Base-by-base conservation (phyloP, 805 yeast genomes). In the Kuraishia cidri region DNA sequence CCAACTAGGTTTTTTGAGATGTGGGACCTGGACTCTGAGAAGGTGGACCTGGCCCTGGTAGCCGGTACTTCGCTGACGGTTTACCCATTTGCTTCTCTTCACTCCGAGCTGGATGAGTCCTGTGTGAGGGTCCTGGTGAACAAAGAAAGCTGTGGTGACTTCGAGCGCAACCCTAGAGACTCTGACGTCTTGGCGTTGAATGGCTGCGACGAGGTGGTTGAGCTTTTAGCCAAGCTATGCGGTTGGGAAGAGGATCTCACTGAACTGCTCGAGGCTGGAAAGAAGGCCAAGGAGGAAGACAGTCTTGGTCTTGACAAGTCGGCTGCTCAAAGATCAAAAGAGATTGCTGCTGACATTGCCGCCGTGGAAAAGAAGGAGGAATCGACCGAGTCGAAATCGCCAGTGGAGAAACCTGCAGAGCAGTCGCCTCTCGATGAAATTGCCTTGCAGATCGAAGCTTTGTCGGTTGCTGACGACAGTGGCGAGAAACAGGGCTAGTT, bases 51-150 rank as follows among this genome's bases (percentile, higher is more conserved):
- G 18, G 85, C 86, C 0, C 73, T 90, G 15, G 87, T 90, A 1
- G 96, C 95, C 0, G 98, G 98, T 1, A 86, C 97, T 0, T 84
- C 95, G 0, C 66, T 90, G 25, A 75, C 88, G 1, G 97, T 90
- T 1, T 75, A 75, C 41, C 98, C 98, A 3, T 90, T 90, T 66
- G 95, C 96, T 1, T 64, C 75, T 7, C 59, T 90, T 32, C 95
- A 96, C 0, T 55, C 70, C 2, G 87, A 82, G 45, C 71, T 79
- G 0, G 62, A 64, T 4, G 44, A 46, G 2, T 47, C 54, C 1
- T 55, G 72, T 13, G 50, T 63, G 4, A 63, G 98, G 38, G 75
- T 79, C 0, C 64, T 90, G 36, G 66, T 86, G 23, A 90, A 90
- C 50, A 66, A 69, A 34, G 95, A 84, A 37, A 46, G 56, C 0